These are phyloP conservation scores for Neoarthrinium moseri DNA, from an alignment of 2,329 filamentous ascomycete genomes.

Conservation along the genomic window DNA sequence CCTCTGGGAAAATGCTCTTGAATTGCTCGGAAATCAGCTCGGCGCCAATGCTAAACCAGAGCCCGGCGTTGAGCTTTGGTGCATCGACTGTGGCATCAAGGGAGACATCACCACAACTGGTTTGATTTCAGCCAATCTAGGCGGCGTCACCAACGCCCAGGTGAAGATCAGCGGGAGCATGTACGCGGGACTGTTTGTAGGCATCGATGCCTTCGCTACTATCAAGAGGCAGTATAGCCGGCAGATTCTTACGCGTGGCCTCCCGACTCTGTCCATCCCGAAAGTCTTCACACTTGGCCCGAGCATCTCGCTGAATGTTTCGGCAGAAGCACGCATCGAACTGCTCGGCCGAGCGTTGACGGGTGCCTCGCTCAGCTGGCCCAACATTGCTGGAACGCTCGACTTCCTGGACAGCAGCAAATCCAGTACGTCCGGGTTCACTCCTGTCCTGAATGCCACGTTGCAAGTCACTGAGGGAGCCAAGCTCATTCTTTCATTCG, in stretches of 20 bases:
- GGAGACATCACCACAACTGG: neutral
- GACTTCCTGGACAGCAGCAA: neutral
- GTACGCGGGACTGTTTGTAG: neutral
- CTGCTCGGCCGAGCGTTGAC: neutral
- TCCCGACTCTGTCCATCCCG: neutral
- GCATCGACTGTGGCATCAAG: constrained; percentile 4
- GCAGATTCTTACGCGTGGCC: neutral
- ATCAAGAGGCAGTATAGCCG: constrained; percentile 2
- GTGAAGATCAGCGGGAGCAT: neutral
- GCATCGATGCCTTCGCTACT: neutral
- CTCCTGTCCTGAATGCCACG: neutral
- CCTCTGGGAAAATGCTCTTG: neutral
- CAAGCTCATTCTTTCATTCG: neutral
- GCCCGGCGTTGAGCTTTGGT: neutral
- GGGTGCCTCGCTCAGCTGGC: neutral
- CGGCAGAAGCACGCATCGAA: neutral
- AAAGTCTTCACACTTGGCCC: neutral
- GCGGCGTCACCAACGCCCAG: neutral
- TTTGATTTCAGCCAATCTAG: neutral
- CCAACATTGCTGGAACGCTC: neutral
- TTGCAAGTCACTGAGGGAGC: neutral
- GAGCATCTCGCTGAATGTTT: neutral
- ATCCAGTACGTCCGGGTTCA: neutral
- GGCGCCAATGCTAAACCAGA: constrained; percentile 1
- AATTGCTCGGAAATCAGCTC: neutral